Conservation (phyloP, 352 stramenopile species). For the Pythium vanterpoolii region DNA sequence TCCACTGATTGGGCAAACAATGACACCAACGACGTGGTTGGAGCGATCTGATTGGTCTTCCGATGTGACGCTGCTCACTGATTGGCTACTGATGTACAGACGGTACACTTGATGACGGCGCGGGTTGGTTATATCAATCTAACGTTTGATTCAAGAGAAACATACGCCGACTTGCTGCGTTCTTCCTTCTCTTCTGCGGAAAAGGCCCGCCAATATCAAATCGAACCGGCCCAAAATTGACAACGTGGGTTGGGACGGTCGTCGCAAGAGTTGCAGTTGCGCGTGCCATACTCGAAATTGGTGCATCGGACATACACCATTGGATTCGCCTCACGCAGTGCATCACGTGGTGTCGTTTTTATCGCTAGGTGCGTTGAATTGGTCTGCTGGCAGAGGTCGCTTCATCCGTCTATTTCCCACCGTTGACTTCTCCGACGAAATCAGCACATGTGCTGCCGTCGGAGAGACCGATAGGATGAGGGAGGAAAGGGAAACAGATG, state of each 20-base stretch:
- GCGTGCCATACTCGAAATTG: neutral
- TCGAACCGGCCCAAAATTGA: neutral
- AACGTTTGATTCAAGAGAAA: conserved; percentile 21
- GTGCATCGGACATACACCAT: neutral
- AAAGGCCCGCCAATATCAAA: neutral
- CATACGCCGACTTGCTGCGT: neutral
- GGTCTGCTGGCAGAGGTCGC: neutral
- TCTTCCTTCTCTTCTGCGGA: conserved; percentile 5
- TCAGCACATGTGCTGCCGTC: neutral
- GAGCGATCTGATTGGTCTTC: conserved; percentile 5
- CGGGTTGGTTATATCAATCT: conserved; percentile 21
- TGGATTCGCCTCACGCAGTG: neutral
- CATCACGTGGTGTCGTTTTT: neutral
- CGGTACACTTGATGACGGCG: neutral
- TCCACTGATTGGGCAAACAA: conserved; percentile 19
- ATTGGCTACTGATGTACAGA: conserved; percentile 3
- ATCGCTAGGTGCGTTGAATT: neutral
- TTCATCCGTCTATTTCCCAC: neutral
- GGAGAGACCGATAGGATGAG: neutral
- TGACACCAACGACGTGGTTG: neutral
- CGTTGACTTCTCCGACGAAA: neutral
- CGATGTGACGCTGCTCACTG: neutral
- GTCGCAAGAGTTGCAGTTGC: neutral
- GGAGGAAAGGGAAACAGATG: conserved; percentile 2
- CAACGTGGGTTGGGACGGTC: neutral